Percentiles rank a stretch among this genome's conserved stretches.
These are phyloP conservation scores for Metroxylon sagu DNA, from an alignment of 176 grass and related monocot genomes.

Conservation along the genomic window DNA sequence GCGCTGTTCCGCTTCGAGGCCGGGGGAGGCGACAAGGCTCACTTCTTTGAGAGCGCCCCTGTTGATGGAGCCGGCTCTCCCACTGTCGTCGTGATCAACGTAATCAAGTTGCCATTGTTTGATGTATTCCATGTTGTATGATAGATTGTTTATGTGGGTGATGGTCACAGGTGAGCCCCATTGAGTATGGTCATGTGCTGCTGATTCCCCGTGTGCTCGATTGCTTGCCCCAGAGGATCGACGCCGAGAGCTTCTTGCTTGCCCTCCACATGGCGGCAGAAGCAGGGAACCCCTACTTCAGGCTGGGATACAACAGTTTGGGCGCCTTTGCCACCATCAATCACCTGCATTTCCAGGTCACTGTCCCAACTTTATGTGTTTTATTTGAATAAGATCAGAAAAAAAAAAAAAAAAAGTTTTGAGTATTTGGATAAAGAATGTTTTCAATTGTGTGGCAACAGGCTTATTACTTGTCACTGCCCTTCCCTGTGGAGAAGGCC, in stretches of 20 bases:
- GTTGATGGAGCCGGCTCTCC: slow-evolving; percentile 24
- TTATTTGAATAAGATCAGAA: background rate
- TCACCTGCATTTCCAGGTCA: slow-evolving; percentile 7
- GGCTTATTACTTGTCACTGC: background rate
- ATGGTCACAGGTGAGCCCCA: background rate
- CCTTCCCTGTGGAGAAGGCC: slow-evolving; percentile 1
- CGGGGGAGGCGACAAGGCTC: slow-evolving; percentile 25
- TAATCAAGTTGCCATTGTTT: background rate
- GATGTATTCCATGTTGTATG: background rate
- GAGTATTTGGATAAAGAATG: background rate
- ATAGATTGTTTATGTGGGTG: background rate
- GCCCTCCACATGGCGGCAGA: background rate
- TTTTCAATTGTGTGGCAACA: background rate
- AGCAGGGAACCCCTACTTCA: slow-evolving; percentile 9
- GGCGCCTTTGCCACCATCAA: slow-evolving; percentile 7
- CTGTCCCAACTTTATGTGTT: background rate
- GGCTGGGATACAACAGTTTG: slow-evolving; percentile 1
- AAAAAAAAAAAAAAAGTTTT: background rate
- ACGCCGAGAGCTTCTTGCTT: background rate
- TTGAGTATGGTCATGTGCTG: too few relatives aligned
- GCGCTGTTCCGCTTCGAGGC: slow-evolving; percentile 64
- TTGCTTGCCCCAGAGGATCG: slow-evolving; percentile 11
- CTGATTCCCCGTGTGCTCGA: background rate
- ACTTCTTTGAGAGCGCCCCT: slow-evolving; percentile 24
- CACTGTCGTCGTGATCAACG: slow-evolving; percentile 60